These are phyloP conservation scores for Yamagishiella unicocca DNA, from an alignment of 139 green algal genomes.

Conservation along the genomic window DNA sequence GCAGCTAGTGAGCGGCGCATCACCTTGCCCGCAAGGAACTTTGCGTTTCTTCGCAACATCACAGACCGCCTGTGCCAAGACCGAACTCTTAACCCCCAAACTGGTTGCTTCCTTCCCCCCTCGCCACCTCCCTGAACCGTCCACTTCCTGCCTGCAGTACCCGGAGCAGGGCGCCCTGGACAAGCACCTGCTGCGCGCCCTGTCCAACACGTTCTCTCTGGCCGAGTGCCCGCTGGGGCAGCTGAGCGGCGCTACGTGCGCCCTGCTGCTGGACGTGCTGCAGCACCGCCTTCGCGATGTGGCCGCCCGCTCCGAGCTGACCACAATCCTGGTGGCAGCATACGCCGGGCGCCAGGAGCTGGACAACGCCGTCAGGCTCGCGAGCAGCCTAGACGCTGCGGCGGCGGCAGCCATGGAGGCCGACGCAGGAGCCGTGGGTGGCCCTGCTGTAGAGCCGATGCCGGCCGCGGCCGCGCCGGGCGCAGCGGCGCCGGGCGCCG, in stretches of 20 bases:
- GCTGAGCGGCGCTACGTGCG: neutral
- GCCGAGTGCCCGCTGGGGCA: constrained; percentile 11
- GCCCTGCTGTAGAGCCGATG: constrained; percentile 1
- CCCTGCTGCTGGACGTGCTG: constrained; percentile 30
- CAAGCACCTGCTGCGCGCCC: constrained; percentile 37
- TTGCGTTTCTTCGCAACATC: too few species aligned
- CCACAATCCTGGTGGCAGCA: constrained; percentile 32
- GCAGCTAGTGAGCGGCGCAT: too few species aligned
- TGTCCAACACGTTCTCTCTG: neutral
- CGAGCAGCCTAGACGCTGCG: constrained; percentile 15
- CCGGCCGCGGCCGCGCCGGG: neutral
- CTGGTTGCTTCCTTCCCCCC: too few species aligned
- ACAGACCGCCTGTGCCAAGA: too few species aligned
- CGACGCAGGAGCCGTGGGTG: constrained; percentile 15
- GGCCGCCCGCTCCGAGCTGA: constrained; percentile 16
- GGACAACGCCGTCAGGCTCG: constrained; percentile 28
- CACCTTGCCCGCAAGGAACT: too few species aligned
- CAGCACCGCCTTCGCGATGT: constrained; percentile 26
- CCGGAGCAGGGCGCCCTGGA: constrained; percentile 31
- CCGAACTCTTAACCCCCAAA: too few species aligned
- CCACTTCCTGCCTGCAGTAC: constrained; percentile 1
- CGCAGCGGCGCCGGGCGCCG: neutral
- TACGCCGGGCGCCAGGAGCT: constrained; percentile 16
- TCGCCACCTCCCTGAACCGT: neutral
- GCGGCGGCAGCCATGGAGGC: constrained; percentile 34